Conservation (phyloP, 1,284 basidiomycete species). For the Stereum hirsutum region DNA sequence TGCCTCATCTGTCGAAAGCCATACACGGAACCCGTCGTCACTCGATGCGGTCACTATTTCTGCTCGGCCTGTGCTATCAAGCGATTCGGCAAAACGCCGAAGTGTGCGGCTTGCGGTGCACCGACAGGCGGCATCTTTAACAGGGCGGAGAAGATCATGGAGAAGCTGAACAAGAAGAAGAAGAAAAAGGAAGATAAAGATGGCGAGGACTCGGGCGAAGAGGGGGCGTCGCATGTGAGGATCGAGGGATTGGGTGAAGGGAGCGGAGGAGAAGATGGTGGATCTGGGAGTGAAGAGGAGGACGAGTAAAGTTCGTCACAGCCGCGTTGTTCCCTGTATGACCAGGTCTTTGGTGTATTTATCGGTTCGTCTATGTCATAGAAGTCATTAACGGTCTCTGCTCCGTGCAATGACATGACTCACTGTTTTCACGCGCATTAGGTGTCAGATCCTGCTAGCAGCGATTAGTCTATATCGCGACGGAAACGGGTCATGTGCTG, state of each 20-base stretch:
- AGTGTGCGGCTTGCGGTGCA: conserved; percentile 91
- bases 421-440: too few species aligned
- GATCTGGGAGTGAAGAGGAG: too few species aligned
- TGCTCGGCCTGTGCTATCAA: conserved; percentile 92
- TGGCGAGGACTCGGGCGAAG: conserved; percentile 27
- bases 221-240: conserved; percentile 26
- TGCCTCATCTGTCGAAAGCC: conserved; percentile 94
- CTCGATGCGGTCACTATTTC: conserved; percentile 96
- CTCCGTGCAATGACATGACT: too few species aligned
- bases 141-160: conserved; percentile 75
- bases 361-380: too few species aligned
- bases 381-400: too few species aligned
- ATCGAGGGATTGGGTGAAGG: conserved; percentile 35
- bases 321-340: too few species aligned
- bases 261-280: conserved; percentile 17
- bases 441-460: too few species aligned
- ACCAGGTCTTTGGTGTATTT: too few species aligned
- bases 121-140: conserved; percentile 95
- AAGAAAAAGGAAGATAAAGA: conserved; percentile 36
- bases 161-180: conserved; percentile 63
- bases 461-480: too few species aligned
- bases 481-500: too few species aligned
- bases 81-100: conserved; percentile 89
- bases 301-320: too few species aligned
- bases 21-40: conserved; percentile 93